Percentiles rank a stretch among this genome's conserved stretches.
Evolutionary conservation across 345 rosid genomes (phyloP).

Genomic region (Citrus inodora): DNA sequence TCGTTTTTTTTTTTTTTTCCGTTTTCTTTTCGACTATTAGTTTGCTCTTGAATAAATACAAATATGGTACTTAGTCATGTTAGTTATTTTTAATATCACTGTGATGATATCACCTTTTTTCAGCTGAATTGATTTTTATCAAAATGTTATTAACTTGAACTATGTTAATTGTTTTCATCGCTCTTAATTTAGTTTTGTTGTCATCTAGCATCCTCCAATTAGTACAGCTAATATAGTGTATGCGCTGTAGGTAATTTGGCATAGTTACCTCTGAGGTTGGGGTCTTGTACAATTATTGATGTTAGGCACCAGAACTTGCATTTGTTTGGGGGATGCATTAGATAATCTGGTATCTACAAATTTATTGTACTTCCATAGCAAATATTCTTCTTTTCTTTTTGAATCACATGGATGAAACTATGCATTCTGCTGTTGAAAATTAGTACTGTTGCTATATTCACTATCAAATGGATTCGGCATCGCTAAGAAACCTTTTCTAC

Average conservation of each 20-base stretch:
- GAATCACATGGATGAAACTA: neutral
- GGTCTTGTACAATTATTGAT: neutral
- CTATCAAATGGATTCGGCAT: neutral
- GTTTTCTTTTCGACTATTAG: neutral
- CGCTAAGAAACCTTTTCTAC: neutral
- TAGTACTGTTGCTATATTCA: neutral
- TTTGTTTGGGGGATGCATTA: neutral
- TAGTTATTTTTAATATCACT: neutral
- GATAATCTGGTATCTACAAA: neutral
- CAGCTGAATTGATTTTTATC: neutral
- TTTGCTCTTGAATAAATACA: neutral
- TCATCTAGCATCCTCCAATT: neutral
- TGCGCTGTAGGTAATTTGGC: neutral
- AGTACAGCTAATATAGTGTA: neutral
- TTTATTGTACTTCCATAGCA: neutral
- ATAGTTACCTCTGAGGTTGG: neutral
- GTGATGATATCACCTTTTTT: neutral
- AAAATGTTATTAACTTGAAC: neutral
- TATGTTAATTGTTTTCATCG: neutral
- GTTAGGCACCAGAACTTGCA: neutral
- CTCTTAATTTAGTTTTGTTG: neutral
- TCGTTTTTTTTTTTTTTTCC: conserved; percentile 8
- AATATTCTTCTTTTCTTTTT: neutral
- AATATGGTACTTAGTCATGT: neutral
- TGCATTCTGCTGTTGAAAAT: neutral